Evolutionary conservation across 148 eudicot genomes (phyloP).

Genomic region (Rhododendron vialii): DNA sequence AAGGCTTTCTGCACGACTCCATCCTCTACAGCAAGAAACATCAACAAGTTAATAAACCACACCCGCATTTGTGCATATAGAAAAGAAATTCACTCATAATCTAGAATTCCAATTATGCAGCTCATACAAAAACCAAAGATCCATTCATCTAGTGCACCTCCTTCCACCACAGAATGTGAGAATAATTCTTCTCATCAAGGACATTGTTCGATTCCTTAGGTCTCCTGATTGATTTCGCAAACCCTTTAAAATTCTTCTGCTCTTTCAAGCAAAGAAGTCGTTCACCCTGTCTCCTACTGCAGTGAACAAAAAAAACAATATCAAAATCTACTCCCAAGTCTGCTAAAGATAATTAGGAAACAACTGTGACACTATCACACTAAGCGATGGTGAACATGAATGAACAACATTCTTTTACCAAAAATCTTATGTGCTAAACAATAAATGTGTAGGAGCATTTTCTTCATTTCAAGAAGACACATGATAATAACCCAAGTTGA

Average conservation of each 20-base stretch:
- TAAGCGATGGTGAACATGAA: background rate
- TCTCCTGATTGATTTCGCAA: constrained; percentile 41
- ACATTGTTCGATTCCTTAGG: constrained; percentile 36
- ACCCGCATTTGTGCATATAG: background rate
- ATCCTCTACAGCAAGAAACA: constrained; percentile 50
- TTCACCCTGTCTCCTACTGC: constrained; percentile 32
- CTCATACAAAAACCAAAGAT: constrained; percentile 1
- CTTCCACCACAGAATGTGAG: constrained; percentile 90
- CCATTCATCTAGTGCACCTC: constrained; percentile 52
- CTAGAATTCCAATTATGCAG: background rate
- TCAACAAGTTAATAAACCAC: background rate
- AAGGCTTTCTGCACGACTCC: constrained; percentile 67
- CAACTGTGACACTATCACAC: background rate
- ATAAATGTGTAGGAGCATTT: background rate
- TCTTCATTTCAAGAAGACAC: background rate
- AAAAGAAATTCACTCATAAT: background rate
- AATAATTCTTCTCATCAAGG: constrained; percentile 53
- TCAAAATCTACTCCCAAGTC: background rate
- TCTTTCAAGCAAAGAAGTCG: constrained; percentile 46
- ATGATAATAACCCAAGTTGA: background rate
- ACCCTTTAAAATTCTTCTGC: constrained; percentile 34
- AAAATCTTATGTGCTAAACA: background rate
- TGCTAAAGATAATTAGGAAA: background rate
- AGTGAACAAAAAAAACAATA: background rate
- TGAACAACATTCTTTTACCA: background rate